Conservation (phyloP, 805 yeast genomes). For the Nakazawaea wyomingensis region DNA sequence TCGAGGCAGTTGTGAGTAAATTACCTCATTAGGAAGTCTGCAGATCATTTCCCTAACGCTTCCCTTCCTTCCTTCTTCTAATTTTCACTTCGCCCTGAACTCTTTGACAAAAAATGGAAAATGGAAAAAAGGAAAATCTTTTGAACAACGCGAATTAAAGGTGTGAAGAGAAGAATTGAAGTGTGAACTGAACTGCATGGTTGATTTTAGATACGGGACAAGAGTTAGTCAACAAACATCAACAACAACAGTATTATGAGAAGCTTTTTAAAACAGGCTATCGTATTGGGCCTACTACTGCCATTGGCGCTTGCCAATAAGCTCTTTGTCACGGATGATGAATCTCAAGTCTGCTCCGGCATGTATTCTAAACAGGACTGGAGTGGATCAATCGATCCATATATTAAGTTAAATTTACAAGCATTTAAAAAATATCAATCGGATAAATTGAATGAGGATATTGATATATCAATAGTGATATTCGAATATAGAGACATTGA, state of each 20-base stretch:
- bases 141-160: background rate
- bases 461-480: constrained; percentile 58
- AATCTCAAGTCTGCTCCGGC: constrained; percentile 79
- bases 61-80: too few species aligned
- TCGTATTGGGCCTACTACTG: background rate
- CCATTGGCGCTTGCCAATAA: constrained; percentile 37
- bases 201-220: too few species aligned
- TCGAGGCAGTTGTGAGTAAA: too few species aligned
- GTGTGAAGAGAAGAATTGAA: background rate
- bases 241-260: too few species aligned
- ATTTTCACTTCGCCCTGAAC: too few species aligned
- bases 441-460: constrained; percentile 27
- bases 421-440: constrained; percentile 23
- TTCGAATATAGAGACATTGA: constrained; percentile 81
- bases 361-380: constrained; percentile 84
- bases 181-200: too few species aligned
- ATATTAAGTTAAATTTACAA: constrained; percentile 43
- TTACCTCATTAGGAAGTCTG: background rate
- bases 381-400: constrained; percentile 74
- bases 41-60: too few species aligned
- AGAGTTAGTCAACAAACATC: too few species aligned
- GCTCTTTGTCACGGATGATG: constrained; percentile 42
- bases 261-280: too few species aligned
- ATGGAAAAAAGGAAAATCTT: background rate
- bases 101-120: too few species aligned